Percentiles rank a stretch among this genome's conserved stretches.
Evolutionary conservation across 2,329 filamentous ascomycete genomes (phyloP).

Genomic region (Amauroascus niger): DNA sequence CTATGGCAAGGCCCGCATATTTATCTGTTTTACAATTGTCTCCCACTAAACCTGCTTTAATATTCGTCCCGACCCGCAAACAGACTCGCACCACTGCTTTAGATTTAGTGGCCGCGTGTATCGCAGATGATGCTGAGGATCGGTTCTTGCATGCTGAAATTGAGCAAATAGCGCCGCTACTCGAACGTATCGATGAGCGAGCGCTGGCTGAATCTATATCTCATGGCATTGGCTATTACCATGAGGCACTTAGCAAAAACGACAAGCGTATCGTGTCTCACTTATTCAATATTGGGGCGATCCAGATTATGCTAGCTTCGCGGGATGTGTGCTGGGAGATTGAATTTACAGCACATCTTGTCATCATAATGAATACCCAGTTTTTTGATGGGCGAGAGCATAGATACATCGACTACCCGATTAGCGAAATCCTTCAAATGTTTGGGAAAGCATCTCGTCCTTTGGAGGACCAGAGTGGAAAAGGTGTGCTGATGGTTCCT

Average conservation of each 20-base stretch:
- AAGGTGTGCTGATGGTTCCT: constrained; percentile 93
- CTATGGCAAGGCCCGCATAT: constrained; percentile 94
- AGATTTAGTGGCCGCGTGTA: constrained; percentile 77
- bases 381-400: constrained; percentile 96
- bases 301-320: constrained; percentile 72
- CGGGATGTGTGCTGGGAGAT: constrained; percentile 96
- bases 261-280: constrained; percentile 93
- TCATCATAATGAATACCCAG: constrained; percentile 95
- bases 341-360: constrained; percentile 75
- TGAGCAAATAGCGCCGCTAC: constrained; percentile 69
- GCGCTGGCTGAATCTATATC: constrained; percentile 80
- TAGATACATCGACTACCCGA: constrained; percentile 89
- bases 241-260: constrained; percentile 78
- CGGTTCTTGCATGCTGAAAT: constrained; percentile 80
- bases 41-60: constrained; percentile 74
- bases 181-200: constrained; percentile 75
- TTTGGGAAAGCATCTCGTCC: constrained; percentile 84
- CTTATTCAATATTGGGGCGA: constrained; percentile 78
- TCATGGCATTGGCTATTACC: constrained; percentile 94
- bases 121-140: constrained; percentile 84
- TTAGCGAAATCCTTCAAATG: constrained; percentile 94
- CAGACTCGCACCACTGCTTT: constrained; percentile 80
- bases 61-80: constrained; percentile 89
- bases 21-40: constrained; percentile 80
- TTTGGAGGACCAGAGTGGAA: constrained; percentile 66